These are phyloP conservation scores for Fusarium aywerte DNA, from an alignment of 2,329 filamentous ascomycete genomes.

Conservation along the genomic window DNA sequence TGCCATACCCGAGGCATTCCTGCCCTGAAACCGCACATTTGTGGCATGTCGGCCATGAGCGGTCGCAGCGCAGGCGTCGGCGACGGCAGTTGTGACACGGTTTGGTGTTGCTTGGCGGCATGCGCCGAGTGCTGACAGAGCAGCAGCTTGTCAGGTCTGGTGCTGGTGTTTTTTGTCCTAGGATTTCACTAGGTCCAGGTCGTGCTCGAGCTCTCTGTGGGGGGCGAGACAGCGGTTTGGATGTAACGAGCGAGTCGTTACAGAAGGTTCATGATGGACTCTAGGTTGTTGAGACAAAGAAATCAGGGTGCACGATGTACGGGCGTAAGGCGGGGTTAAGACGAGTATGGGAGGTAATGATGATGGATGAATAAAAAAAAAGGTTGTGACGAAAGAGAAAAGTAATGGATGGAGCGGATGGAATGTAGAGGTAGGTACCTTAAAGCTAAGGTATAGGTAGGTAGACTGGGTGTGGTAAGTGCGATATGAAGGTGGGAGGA, in stretches of 20 bases:
- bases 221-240: conserved; percentile 35
- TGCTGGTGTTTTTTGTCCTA: conserved; percentile 22
- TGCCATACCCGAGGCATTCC: conserved; percentile 71
- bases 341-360: background rate
- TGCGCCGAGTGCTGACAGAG: conserved; percentile 47
- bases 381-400: conserved; percentile 20
- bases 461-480: background rate
- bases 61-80: conserved; percentile 70
- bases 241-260: conserved; percentile 38
- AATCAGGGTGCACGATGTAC: background rate
- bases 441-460: conserved; percentile 8
- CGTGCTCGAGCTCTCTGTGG: conserved; percentile 35
- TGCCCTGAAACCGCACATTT: conserved; percentile 67
- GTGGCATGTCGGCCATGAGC: conserved; percentile 67
- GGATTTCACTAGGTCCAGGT: conserved; percentile 30
- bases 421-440: conserved; percentile 32
- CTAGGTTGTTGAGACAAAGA: conserved; percentile 18
- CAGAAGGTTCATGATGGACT: conserved; percentile 39
- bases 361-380: conserved; percentile 14
- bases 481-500: conserved; percentile 1
- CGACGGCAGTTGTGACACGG: conserved; percentile 71
- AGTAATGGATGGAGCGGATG: conserved; percentile 15
- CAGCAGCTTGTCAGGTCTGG: conserved; percentile 37
- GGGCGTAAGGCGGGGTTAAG: conserved; percentile 10
- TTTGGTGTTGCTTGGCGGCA: conserved; percentile 54